A percentile compares a stretch with the other conserved stretches of the same genome.
phyloP scores from a whole-genome alignment of 2,329 filamentous ascomycete genomes.

The Cercospora nicotianae region DNA sequence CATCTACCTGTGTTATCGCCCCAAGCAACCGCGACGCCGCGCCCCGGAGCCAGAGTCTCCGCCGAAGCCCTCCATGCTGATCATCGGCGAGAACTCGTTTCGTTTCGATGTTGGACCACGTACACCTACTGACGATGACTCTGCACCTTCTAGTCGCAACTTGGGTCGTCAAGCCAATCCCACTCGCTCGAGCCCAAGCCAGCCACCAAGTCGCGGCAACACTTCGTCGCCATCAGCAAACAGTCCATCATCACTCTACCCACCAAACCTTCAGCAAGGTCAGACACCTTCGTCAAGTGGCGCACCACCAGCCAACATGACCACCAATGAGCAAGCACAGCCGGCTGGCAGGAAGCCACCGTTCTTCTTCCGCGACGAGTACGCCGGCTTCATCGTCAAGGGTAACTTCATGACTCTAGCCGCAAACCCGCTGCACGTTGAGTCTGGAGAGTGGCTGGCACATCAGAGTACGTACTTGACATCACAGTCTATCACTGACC shows the following conservation, averaged over 20 bases:
- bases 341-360: constrained; percentile 46
- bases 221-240: constrained; percentile 37
- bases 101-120: not conserved
- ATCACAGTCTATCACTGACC: not conserved
- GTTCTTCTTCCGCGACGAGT: constrained; percentile 71
- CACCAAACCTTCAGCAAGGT: constrained; percentile 34
- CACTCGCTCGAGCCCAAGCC: constrained; percentile 29
- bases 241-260: constrained; percentile 34
- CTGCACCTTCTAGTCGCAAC: constrained; percentile 33
- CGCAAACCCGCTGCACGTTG: constrained; percentile 87
- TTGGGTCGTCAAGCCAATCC: constrained; percentile 34
- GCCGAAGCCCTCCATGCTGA: constrained; percentile 7
- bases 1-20: not conserved
- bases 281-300: constrained; percentile 44
- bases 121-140: constrained; percentile 9
- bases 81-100: not conserved
- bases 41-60: not conserved
- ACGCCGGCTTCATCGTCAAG: constrained; percentile 86
- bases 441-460: constrained; percentile 92
- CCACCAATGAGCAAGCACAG: constrained; percentile 61
- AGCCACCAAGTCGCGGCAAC: constrained; percentile 36
- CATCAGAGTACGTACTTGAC: constrained; percentile 71
- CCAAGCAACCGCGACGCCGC: not conserved
- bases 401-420: constrained; percentile 97
- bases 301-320: constrained; percentile 56